These are phyloP conservation scores for Millerozyma miso DNA, from an alignment of 805 yeast species.

Conservation along the genomic window DNA sequence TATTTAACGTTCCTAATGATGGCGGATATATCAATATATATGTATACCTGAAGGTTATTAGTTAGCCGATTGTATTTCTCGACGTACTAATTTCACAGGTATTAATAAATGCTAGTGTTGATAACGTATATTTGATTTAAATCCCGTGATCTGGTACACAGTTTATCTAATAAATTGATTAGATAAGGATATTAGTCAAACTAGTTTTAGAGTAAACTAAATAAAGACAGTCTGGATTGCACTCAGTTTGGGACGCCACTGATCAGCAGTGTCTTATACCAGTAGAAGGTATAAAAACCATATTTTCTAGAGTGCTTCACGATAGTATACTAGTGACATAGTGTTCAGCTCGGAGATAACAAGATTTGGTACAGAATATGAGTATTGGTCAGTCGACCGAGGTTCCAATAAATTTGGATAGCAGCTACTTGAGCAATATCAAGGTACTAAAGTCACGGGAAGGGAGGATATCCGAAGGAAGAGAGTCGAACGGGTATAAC, in stretches of 20 bases:
- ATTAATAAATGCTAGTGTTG: neutral
- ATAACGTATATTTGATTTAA: neutral
- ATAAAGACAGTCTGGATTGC: too few species aligned
- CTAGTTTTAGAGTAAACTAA: neutral
- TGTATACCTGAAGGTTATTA: neutral
- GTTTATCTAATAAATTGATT: neutral
- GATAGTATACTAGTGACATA: too few species aligned
- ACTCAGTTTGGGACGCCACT: too few species aligned
- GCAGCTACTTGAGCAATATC: neutral
- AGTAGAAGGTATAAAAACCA: too few species aligned
- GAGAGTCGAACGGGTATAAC: neutral
- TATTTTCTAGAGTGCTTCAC: too few species aligned
- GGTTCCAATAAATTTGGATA: neutral
- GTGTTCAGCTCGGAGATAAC: neutral
- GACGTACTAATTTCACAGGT: neutral
- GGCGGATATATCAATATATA: too few species aligned
- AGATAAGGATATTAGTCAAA: slow-evolving; percentile 1
- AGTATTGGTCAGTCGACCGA: slow-evolving; percentile 1
- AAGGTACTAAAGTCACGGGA: neutral
- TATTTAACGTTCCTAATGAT: neutral
- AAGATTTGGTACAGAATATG: neutral
- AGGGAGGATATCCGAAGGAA: neutral
- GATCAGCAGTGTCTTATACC: too few species aligned
- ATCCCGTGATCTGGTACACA: slow-evolving; percentile 2
- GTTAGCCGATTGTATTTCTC: neutral